These are phyloP conservation scores for Coemansia asiatica DNA, from an alignment of 192 early-diverging fungal genomes.

Conservation along the genomic window DNA sequence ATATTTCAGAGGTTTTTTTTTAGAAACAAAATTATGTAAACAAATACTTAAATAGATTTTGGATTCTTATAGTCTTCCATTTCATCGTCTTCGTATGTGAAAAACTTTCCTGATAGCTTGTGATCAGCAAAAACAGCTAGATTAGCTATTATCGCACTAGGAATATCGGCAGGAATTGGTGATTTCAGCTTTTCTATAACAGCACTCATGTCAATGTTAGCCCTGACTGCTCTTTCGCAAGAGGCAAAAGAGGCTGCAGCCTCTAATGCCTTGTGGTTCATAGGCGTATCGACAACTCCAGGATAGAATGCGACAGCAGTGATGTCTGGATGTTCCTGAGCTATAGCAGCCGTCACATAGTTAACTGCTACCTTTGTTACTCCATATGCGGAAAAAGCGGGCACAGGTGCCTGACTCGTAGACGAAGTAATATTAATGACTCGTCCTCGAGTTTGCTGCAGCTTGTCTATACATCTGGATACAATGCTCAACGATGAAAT, in stretches of 20 bases:
- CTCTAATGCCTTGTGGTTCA: conserved; percentile 47
- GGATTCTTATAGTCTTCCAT: conserved; percentile 19
- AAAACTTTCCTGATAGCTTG: conserved; percentile 29
- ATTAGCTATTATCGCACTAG: conserved; percentile 39
- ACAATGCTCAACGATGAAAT: conserved; percentile 23
- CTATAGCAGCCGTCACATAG: conserved; percentile 63
- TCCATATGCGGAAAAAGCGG: conserved; percentile 33
- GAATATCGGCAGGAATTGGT: conserved; percentile 16
- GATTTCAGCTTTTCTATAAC: conserved; percentile 18
- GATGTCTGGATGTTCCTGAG: conserved; percentile 70
- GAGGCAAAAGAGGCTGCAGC: conserved; percentile 7
- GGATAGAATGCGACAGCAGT: conserved; percentile 74
- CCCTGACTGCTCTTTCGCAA: neutral
- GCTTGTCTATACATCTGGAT: neutral
- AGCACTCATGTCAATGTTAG: conserved; percentile 4
- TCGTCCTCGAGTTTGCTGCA: conserved; percentile 6
- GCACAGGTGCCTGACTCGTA: conserved; percentile 37
- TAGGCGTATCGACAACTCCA: conserved; percentile 83
- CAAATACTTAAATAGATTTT: neutral
- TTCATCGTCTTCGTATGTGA: conserved; percentile 19
- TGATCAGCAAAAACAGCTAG: conserved; percentile 28
- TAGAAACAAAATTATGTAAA: neutral
- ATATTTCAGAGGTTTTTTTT: conserved; percentile 7
- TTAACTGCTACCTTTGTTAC: conserved; percentile 77
- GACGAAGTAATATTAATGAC: conserved; percentile 45